A percentile compares a stretch with the other conserved stretches of the same genome.
phyloP scores from a whole-genome alignment of 805 yeast genomes.

The Sugiyamaella chiloensis region DNA sequence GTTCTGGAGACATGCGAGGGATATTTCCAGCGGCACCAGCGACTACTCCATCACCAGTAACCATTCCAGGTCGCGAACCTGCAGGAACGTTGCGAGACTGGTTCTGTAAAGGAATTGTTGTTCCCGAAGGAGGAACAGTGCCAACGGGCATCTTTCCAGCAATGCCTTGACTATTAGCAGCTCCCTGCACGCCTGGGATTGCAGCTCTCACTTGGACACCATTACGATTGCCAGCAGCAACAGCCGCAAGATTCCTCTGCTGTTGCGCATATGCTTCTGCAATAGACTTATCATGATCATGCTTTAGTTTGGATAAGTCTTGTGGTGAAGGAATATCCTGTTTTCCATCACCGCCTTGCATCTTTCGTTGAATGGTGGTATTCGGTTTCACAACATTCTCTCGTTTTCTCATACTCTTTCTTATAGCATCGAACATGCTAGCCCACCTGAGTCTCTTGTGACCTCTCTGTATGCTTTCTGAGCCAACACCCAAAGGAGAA shows the following conservation, averaged over 20 bases:
- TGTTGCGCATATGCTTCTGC: slow-evolving; percentile 51
- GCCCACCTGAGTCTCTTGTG: slow-evolving; percentile 92
- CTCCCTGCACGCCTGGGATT: not conserved
- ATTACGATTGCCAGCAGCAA: slow-evolving; percentile 14
- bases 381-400: slow-evolving; percentile 70
- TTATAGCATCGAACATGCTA: slow-evolving; percentile 91
- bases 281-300: slow-evolving; percentile 79
- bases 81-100: slow-evolving; percentile 8
- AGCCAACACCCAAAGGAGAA: slow-evolving; percentile 89
- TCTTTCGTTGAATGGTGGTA: slow-evolving; percentile 40
- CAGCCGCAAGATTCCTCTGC: slow-evolving; percentile 23
- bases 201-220: slow-evolving; percentile 16
- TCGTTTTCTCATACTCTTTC: slow-evolving; percentile 84
- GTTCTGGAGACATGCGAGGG: slow-evolving; percentile 22
- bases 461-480: slow-evolving; percentile 90
- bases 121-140: not conserved
- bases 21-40: slow-evolving; percentile 20
- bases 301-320: slow-evolving; percentile 77
- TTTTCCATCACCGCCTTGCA: slow-evolving; percentile 21
- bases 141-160: slow-evolving; percentile 2
- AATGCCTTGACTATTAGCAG: slow-evolving; percentile 9
- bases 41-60: slow-evolving; percentile 27
- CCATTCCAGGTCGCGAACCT: slow-evolving; percentile 7
- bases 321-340: slow-evolving; percentile 69
- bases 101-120: slow-evolving; percentile 12